Base-by-base conservation (phyloP, 140 eudicot species). In the Artemisia princeps region DNA sequence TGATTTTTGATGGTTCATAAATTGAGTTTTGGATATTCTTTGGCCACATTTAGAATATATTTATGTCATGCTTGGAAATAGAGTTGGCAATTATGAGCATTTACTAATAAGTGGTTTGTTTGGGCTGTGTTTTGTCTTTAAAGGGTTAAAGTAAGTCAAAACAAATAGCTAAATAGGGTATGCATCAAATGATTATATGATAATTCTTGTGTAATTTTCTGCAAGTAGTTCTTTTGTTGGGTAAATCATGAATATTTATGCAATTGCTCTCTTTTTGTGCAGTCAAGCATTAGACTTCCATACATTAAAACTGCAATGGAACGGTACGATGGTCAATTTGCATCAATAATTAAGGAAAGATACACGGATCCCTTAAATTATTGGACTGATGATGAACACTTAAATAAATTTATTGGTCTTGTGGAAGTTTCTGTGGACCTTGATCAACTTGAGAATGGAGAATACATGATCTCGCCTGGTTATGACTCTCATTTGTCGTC, bases 401-500 rank as follows among this genome's bases (percentile, higher is more conserved):
- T 92, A 63, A 92, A 68, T 68, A 88, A 83, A 79, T 92, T 92
- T 65, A 68, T 83, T 64, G 91, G 80, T 72, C 97, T 91, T 56
- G 98, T 92, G 61, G 98, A 92, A 75, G 62, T 78, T 56, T 70
- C 96, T 54, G 94, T 92, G 53, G 98, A 92, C 77, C 98, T 92
- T 62, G 89, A 92, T 68, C 96, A 92, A 78, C 96, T 92, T 45
- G 96, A 85, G 79, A 92, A 88, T 83, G 98, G 98, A 33, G 98
- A 92, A 78, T 92, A 88, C 84, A 85, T 92, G 92, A 92, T 92
- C 76, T 81, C 98, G 48, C 73, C 95, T 10, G 80, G 78, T 42
- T 92, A 92, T 37, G 98, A 92, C 57, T 30, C 89, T 15, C 82
- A 80, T 14, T 78, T 92, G 53, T 77, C 73, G 62, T 71, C 72